Evolutionary conservation across 2,329 filamentous ascomycete genomes (phyloP).

Genomic region (Diplodia mutila): DNA sequence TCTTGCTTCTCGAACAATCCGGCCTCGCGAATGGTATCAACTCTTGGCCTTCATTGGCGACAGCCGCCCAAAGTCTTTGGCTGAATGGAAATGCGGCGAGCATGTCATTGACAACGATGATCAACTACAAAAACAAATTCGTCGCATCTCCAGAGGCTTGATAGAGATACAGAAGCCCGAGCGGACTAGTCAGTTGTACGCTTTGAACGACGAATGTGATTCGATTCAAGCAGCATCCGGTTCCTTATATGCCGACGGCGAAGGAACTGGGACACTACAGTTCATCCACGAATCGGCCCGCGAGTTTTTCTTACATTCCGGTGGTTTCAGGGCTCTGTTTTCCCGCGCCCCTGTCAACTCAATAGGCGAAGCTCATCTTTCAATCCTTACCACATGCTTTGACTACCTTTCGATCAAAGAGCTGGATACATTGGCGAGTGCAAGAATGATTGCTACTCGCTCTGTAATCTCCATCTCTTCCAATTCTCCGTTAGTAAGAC

Average conservation of each 20-base stretch:
- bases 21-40: neutral
- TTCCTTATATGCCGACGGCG: no score
- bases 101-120: neutral
- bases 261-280: neutral
- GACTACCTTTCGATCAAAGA: no score
- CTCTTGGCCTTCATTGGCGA: neutral
- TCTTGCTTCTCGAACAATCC: neutral
- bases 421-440: neutral
- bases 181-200: accelerated
- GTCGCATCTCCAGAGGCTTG: neutral
- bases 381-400: no score
- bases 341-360: no score
- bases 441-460: no score
- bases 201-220: no score
- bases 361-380: no score
- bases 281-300: neutral
- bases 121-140: neutral
- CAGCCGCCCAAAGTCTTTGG: neutral
- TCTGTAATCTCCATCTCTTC: no score
- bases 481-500: no score
- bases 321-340: no score
- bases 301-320: neutral
- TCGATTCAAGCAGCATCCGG: no score
- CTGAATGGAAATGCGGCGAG: neutral
- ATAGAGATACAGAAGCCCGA: neutral